Percentiles rank a stretch among this genome's conserved stretches.
Conservation (phyloP, 352 stramenopile species). For the Pythium sp. region DNA sequence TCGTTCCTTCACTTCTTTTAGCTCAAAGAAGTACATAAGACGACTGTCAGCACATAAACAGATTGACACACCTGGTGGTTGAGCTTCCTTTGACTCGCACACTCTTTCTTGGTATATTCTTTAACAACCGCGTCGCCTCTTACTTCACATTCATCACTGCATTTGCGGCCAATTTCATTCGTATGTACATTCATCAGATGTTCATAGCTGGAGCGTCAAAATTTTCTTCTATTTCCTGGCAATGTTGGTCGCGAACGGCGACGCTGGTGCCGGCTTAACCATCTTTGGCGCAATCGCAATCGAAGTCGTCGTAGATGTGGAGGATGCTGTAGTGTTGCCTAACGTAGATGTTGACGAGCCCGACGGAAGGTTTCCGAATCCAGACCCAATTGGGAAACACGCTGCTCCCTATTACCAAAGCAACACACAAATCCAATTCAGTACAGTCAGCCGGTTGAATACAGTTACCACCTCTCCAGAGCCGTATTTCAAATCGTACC, state of each 20-base stretch:
- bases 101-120: no score
- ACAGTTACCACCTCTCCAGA: not conserved
- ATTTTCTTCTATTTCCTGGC: conserved; percentile 9
- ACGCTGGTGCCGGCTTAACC: conserved; percentile 13
- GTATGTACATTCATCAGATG: not conserved
- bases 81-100: no score
- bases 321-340: not conserved
- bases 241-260: conserved; percentile 6
- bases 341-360: conserved; percentile 6
- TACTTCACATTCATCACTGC: no score
- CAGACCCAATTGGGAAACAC: conserved; percentile 48
- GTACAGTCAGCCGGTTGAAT: not conserved
- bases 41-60: not conserved
- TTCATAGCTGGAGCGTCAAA: not conserved
- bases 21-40: not conserved
- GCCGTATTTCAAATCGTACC: not conserved
- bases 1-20: conserved; percentile 15
- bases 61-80: no score
- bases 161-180: no score
- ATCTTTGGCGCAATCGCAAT: conserved; percentile 20
- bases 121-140: no score
- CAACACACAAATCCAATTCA: conserved; percentile 5
- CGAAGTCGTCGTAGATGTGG: conserved; percentile 5
- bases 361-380: conserved; percentile 17
- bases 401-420: conserved; percentile 26